Evolutionary conservation across 2,329 filamentous ascomycete species (phyloP), one percentile per base, ranked within the genome.

Genomic region (Penicillium palitans): DNA sequence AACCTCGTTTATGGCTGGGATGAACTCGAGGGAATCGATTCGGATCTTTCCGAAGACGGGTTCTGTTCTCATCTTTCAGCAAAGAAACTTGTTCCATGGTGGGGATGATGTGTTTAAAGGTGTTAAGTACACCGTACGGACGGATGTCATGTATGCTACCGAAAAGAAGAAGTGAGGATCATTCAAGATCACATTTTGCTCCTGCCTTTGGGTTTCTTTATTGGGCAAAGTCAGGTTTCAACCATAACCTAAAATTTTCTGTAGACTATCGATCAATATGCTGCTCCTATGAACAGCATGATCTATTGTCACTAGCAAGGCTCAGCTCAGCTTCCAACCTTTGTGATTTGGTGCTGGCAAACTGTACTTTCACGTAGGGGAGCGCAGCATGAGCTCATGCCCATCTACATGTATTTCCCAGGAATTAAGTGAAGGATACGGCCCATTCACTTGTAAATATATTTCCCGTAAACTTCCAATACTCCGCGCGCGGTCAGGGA

Each of bases 41-140:
- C 63, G 82, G 56, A 75, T 84, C 0, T 74, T 74, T 55, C 83
- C 84, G 0, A 82, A 79, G 63, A 72, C 72, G 3, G 84, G 83
- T 0, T 76, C 81, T 2, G 75, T 84, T 21, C 71, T 86, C 42
- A 70, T 86, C 4, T 86, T 86, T 60, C 84, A 86, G 71, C 84
- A 86, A 59, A 74, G 76, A 6, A 64, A 73, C 45, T 67, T 86
- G 52, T 63, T 83, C 46, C 84, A 86, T 68, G 76, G 78, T 15
- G 84, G 84, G 1, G 82, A 83, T 60, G 79, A 84, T 64, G 82
- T 86, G 5, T 63, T 79, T 53, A 70, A 72, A 13, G 83, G 84
- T 0, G 76, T 76, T 0, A 86, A 86, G 68, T 81, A 80, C 67
- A 85, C 83, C 0, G 70, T 84, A 73, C 71, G 83, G 56, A 84